These are phyloP conservation scores for Dioscorea alata DNA, from an alignment of 106 monocot species.

Conservation along the genomic window DNA sequence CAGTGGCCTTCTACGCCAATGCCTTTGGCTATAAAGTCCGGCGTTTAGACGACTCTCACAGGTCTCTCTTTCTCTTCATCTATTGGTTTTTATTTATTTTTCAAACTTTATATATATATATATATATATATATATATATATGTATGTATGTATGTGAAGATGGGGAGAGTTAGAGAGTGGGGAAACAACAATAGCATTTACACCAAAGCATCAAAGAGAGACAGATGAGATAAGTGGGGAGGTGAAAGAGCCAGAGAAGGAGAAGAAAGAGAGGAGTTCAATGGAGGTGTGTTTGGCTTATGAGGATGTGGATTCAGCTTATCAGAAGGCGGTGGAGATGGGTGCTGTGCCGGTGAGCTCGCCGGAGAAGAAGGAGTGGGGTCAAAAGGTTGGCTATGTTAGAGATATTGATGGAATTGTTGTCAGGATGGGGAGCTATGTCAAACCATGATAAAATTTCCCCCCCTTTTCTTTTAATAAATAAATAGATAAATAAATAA, in stretches of 20 bases:
- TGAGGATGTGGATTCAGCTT: constrained; percentile 66
- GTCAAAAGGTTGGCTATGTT: constrained; percentile 88
- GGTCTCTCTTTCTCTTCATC: constrained; percentile 4
- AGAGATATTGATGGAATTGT: constrained; percentile 69
- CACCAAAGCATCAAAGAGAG: constrained; percentile 70
- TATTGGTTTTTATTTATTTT: neutral
- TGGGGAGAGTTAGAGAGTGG: constrained; percentile 86
- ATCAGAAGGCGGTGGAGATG: constrained; percentile 61
- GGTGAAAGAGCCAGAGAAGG: constrained; percentile 26
- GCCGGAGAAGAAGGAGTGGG: constrained; percentile 76
- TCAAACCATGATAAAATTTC: constrained; percentile 3
- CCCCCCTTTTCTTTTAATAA: too few relatives aligned
- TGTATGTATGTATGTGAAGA: constrained; percentile 5
- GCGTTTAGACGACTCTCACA: constrained; percentile 52
- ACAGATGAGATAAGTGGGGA: constrained; percentile 50
- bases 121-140: neutral
- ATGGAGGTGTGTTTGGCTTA: constrained; percentile 79
- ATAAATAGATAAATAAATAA: too few relatives aligned
- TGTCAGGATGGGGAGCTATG: constrained; percentile 61
- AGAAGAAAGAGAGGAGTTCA: constrained; percentile 27
- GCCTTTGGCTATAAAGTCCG: constrained; percentile 80
- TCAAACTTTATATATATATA: neutral
- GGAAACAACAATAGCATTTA: constrained; percentile 81
- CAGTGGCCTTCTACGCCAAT: constrained; percentile 59
- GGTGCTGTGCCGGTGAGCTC: constrained; percentile 65